These are phyloP conservation scores for Nakazawaea wickerhamii DNA, from an alignment of 805 yeast genomes.

Conservation along the genomic window DNA sequence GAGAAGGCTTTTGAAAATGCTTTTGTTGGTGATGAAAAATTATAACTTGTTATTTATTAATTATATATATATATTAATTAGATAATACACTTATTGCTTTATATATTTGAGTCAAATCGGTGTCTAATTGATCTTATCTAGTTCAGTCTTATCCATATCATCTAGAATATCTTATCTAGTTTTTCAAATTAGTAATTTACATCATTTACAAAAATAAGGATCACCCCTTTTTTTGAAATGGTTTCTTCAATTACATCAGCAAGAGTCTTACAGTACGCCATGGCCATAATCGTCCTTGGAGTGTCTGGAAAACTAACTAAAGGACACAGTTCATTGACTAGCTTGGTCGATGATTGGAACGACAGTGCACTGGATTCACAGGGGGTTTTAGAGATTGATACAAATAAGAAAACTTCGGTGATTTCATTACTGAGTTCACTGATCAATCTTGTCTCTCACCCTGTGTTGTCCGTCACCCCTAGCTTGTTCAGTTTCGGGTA, in stretches of 20 bases:
- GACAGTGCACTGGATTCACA: background rate
- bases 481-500: background rate
- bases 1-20: slow-evolving; percentile 76
- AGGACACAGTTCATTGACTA: background rate
- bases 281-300: background rate
- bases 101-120: background rate
- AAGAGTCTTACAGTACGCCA: background rate
- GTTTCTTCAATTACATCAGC: background rate
- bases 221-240: slow-evolving; percentile 5
- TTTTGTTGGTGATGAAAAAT: slow-evolving; percentile 24
- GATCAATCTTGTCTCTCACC: background rate
- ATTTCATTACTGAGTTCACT: background rate
- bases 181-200: too few relatives aligned
- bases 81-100: background rate
- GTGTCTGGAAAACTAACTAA: background rate
- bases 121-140: too few relatives aligned
- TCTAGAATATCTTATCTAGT: too few relatives aligned
- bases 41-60: too few relatives aligned
- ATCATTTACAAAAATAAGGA: background rate
- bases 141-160: too few relatives aligned
- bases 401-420: background rate
- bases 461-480: background rate
- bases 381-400: background rate
- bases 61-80: too few relatives aligned
- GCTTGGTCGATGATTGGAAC: background rate